Conservation (phyloP, 2,329 filamentous ascomycete genomes). For the Exserohilum turcica region DNA sequence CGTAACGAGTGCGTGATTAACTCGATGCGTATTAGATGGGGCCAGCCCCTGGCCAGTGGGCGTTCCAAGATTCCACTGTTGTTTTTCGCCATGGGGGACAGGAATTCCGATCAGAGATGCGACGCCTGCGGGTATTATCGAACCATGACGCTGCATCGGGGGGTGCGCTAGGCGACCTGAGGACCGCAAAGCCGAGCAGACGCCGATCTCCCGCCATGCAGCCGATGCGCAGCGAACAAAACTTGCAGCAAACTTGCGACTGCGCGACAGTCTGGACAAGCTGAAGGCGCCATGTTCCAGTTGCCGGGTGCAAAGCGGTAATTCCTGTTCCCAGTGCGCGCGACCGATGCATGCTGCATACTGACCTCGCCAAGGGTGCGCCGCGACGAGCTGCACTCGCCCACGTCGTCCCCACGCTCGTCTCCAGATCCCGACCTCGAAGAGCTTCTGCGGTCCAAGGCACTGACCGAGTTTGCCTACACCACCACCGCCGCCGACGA, state of each 20-base stretch:
- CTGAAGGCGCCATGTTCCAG: conserved; percentile 27
- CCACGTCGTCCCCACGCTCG: conserved; percentile 39
- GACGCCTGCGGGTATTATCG: conserved; percentile 3
- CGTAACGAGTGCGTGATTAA: conserved; percentile 6
- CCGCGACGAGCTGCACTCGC: conserved; percentile 44
- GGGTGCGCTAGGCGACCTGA: not conserved
- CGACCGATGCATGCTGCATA: conserved; percentile 6
- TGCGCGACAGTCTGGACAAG: not conserved
- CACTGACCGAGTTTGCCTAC: conserved; percentile 32
- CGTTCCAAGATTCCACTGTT: not conserved
- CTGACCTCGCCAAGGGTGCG: conserved; percentile 34
- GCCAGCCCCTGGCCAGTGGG: conserved; percentile 7
- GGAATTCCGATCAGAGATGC: conserved; percentile 5
- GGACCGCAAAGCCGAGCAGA: not conserved
- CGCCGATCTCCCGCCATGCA: conserved; percentile 15
- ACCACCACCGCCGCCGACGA: conserved; percentile 20
- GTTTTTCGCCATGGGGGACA: conserved; percentile 2
- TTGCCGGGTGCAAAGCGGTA: conserved; percentile 35
- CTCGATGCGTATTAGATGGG: conserved; percentile 13
- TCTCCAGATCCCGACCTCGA: conserved; percentile 43
- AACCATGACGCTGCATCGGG: conserved; percentile 4
- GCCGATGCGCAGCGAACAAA: conserved; percentile 10
- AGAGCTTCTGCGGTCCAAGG: conserved; percentile 37
- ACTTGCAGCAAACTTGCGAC: not conserved
- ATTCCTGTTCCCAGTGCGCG: not conserved